Evolutionary conservation across 2,329 filamentous ascomycete genomes (phyloP).

Genomic region (Ophiostoma piceae): DNA sequence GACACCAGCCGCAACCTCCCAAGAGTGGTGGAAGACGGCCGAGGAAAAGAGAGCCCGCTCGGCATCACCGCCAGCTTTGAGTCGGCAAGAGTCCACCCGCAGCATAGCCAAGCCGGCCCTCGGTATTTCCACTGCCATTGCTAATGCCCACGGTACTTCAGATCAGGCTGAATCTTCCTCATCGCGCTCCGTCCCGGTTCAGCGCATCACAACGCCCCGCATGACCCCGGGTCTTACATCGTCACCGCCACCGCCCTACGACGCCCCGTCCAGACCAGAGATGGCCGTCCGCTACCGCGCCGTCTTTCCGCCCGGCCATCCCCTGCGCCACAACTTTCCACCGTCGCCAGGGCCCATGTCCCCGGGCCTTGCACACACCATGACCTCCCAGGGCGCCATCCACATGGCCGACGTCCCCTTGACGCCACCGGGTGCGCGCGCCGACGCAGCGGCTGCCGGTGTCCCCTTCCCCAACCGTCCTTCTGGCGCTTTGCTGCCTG

Average conservation of each 20-base stretch:
- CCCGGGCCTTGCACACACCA: constrained; percentile 56
- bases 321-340: constrained; percentile 44
- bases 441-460: constrained; percentile 27
- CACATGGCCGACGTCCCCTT: constrained; percentile 55
- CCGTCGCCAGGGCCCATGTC: constrained; percentile 58
- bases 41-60: constrained; percentile 26
- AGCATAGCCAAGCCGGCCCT: constrained; percentile 21
- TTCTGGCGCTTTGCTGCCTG: constrained; percentile 41
- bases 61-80: background rate
- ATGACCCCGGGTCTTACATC: constrained; percentile 24
- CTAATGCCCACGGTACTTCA: constrained; percentile 24
- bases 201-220: constrained; percentile 6
- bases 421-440: constrained; percentile 38
- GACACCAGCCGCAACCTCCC: no score
- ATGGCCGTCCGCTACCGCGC: constrained; percentile 49
- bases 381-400: constrained; percentile 58
- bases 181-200: constrained; percentile 29
- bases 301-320: constrained; percentile 53
- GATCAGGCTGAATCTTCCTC: constrained; percentile 30
- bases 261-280: constrained; percentile 41
- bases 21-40: constrained; percentile 38
- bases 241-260: constrained; percentile 50
- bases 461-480: constrained; percentile 41
- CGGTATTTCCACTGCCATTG: constrained; percentile 25
- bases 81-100: constrained; percentile 7